Evolutionary conservation across 202 grass and related monocot genomes (phyloP), one percentile per base, ranked within the genome.

Genomic region (Zizania palustris): DNA sequence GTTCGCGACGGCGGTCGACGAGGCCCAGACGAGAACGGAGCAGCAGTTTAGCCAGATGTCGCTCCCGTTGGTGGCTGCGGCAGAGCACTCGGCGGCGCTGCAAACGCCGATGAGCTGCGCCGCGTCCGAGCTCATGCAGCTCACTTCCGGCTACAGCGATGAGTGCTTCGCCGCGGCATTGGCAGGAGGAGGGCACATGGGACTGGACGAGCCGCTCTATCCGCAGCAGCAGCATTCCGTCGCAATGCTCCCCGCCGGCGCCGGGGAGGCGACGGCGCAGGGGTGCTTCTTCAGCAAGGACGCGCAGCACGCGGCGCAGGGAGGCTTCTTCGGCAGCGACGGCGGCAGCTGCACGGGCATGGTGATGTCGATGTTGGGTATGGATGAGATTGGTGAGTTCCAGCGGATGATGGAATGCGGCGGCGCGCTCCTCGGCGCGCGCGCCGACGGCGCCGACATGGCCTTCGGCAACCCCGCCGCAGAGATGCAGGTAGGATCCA

Each of bases 401-500:
- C 87, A 90, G 71, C 74, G 82, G 71, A 76, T 93, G 87, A 82
- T 85, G 70, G 79, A 87, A 18, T 51, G 64, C 56, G 40, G 76
- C 55, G 63, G 71, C 3, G 54, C 78, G 53, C 51, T 88, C 11
- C 48, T 59, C 54, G 64, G 56, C 49, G 50, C 67, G 79, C 73
- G 28, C 16, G 48, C 63, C 19, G 71, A 93, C 57, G 28, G 43
- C 57, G 43, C 77, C 38, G 43, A 70, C 45, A 80, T 80, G 62
- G 43, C 41, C 15, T 78, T 75, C 71, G 41, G 59, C 28, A 66
- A 53, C 61, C 39, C 38, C 78, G 28, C 82, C 41, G 67, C 46
- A n/a, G 85, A 93, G 45, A 77, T 90, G 91, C 91, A 93, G 91
- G 91, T 93, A 88, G 36, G 71, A 9, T 19, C 28, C 28, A 28